Evolutionary conservation across 768 basidiomycete genomes (phyloP).

Genomic region (Leccinum broughii): DNA sequence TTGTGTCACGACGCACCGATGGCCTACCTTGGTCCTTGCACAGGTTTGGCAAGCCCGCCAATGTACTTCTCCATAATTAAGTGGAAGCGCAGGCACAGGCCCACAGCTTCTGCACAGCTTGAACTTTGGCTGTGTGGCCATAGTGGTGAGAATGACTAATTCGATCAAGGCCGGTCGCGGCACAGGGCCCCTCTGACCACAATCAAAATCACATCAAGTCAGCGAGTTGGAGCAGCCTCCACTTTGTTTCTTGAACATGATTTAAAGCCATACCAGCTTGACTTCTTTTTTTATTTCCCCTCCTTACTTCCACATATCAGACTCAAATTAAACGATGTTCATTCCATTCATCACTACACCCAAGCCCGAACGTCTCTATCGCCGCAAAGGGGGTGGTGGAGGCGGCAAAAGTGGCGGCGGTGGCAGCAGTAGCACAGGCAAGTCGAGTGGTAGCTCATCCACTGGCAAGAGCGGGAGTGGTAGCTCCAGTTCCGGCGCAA

Average conservation of each 20-base stretch:
- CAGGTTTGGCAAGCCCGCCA: too few relatives aligned
- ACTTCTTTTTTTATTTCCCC: not conserved
- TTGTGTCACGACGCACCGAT: too few relatives aligned
- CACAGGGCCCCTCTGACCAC: too few relatives aligned
- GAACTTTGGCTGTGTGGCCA: too few relatives aligned
- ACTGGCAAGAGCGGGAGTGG: conserved; percentile 4
- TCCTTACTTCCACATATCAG: not conserved
- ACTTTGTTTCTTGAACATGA: not conserved
- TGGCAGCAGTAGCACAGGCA: conserved; percentile 14
- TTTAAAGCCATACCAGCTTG: not conserved
- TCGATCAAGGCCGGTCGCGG: too few relatives aligned
- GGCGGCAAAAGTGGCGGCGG: conserved; percentile 21
- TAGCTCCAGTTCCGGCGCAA: conserved; percentile 7
- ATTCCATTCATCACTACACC: conserved; percentile 19
- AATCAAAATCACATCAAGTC: not conserved
- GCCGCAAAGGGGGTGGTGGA: conserved; percentile 37
- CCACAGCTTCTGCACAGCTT: too few relatives aligned
- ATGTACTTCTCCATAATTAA: too few relatives aligned
- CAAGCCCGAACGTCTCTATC: conserved; percentile 11
- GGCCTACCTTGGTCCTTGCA: too few relatives aligned
- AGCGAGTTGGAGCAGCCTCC: not conserved
- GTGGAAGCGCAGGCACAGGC: too few relatives aligned
- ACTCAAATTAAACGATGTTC: conserved; percentile 13
- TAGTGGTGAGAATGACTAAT: too few relatives aligned
- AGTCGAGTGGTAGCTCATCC: conserved; percentile 12